Evolutionary conservation across 23 red algal genomes (phyloP), one percentile per base, ranked within the genome.

Genomic region (Gracilaria gracilis): DNA sequence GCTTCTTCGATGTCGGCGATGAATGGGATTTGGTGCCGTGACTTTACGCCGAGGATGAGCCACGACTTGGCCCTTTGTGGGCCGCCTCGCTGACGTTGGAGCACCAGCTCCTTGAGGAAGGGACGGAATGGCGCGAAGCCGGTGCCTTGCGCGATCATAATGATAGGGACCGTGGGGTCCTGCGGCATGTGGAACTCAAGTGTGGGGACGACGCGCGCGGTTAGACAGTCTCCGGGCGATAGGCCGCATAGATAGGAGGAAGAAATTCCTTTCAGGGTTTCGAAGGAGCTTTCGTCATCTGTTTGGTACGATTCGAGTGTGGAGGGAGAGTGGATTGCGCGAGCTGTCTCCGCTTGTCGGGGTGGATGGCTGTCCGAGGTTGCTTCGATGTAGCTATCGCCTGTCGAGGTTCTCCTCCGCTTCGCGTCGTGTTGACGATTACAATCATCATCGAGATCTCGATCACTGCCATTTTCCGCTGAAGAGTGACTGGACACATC

Each of bases 101-200:
- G 25, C 8, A 64, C 27, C 7, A 83, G 28, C 38, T 83, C 53
- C 29, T 64, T 83, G 8, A 83, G 17, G 51, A 83, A 83, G 11
- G 80, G 38, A 3, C 80, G 50, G 38, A 57, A 83, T 4, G 80
- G 80, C 9, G 80, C 80, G 14, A 83, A 62, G 13, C 80, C 80
- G 27, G 80, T 83, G 9, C 80, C 80, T 15, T 62, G 80, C 11
- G 80, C 9, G 80, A 83, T 61, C 80, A 83, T 83, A 53, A 83
- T 65, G 28, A 83, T 62, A 0, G 80, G 80, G 1, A 42, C 51
- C 7, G 50, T 36, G 28, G 31, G 34, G 20, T 65, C 80, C 15
- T 29, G 55, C 29, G 80, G 80, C 29, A 83, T 6, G 51, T 83
- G 80, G 57, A 83, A 83, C 3, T 83, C 80, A 1, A 61, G 44